Percentiles rank a stretch among this genome's conserved stretches.
Evolutionary conservation across 257 asterid species (phyloP).

Genomic region (Echites panduratus): DNA sequence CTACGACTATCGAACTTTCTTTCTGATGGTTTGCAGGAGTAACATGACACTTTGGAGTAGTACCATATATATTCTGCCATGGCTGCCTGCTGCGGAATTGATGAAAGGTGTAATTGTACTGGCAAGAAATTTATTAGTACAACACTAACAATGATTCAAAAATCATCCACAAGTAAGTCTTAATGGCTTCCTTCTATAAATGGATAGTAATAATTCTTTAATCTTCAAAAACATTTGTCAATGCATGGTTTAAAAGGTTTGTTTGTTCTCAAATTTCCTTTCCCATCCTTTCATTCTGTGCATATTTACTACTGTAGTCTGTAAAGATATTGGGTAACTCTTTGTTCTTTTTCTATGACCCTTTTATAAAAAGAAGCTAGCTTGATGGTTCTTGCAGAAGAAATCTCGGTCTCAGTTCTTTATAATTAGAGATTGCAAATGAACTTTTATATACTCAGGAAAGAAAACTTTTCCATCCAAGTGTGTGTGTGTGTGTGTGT

Average conservation of each 20-base stretch:
- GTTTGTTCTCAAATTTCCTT: neutral
- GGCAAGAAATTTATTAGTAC: neutral
- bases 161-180: neutral
- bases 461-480: no score
- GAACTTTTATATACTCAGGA: no score
- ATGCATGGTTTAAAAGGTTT: neutral
- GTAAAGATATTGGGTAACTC: no score
- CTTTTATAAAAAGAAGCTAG: neutral
- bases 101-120: neutral
- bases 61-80: neutral
- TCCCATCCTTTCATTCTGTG: neutral
- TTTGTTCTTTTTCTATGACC: no score
- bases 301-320: neutral
- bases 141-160: neutral
- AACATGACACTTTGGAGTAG: neutral
- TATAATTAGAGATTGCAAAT: neutral
- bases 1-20: neutral
- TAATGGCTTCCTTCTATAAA: neutral
- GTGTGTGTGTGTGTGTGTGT: no score
- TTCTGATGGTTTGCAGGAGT: neutral
- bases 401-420: neutral
- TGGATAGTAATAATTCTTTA: neutral
- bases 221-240: neutral
- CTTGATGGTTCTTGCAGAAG: neutral
- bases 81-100: neutral